Percentiles rank a stretch among this genome's conserved stretches.
Conservation (phyloP, 768 basidiomycete species). For the Leucosporidium creatinivorum region DNA sequence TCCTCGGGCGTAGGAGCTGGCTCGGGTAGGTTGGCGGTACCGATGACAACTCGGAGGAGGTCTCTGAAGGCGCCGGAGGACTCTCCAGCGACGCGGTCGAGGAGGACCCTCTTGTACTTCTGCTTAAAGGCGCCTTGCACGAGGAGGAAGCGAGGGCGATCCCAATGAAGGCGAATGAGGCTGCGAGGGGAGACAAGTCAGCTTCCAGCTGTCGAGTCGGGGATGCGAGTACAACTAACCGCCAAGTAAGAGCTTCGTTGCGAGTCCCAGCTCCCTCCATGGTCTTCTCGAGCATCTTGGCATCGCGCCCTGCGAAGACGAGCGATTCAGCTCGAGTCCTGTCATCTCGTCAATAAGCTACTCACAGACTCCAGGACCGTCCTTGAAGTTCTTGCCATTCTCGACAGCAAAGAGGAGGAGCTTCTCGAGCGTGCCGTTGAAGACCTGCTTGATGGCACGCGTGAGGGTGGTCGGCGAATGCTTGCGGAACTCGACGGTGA, state of each 20-base stretch:
- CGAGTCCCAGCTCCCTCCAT: constrained; percentile 7
- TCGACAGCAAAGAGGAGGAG: constrained; percentile 21
- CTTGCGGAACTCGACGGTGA: constrained; percentile 22
- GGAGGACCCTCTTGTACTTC: constrained; percentile 13
- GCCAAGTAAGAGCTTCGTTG: constrained; percentile 15
- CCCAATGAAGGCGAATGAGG: constrained; percentile 22
- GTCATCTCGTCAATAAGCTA: neutral
- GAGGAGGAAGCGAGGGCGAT: constrained; percentile 16
- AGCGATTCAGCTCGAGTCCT: neutral
- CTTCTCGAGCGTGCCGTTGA: constrained; percentile 14
- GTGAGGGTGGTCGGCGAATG: constrained; percentile 17
- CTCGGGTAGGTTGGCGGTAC: constrained; percentile 9
- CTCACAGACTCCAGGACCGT: neutral
- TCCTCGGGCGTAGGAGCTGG: constrained; percentile 8
- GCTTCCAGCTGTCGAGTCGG: neutral
- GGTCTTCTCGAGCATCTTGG: constrained; percentile 15
- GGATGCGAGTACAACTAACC: constrained; percentile 1
- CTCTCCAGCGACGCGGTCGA: neutral
- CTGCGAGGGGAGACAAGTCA: neutral
- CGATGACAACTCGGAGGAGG: constrained; percentile 3
- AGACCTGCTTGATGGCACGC: constrained; percentile 24
- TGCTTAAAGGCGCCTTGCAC: constrained; percentile 14
- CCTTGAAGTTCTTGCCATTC: constrained; percentile 14
- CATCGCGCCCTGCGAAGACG: constrained; percentile 6
- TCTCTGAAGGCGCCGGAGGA: constrained; percentile 1